Evolutionary conservation across 2,329 filamentous ascomycete genomes (phyloP), one percentile per base, ranked within the genome.

Genomic region (Aspergillus chevalieri): DNA sequence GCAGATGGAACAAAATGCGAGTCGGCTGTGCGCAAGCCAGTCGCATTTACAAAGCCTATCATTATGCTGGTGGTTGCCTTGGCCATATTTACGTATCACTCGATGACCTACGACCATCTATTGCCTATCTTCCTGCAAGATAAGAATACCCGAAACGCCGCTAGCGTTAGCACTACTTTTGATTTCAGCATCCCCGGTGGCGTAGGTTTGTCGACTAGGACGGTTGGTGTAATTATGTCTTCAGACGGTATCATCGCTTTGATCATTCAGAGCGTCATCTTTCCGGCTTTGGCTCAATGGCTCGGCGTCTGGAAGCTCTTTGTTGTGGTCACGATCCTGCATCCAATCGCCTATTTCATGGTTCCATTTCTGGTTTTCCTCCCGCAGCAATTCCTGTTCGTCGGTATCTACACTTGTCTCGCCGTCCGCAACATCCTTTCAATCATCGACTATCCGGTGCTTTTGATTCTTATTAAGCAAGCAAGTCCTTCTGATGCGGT

Each of bases 101-200:
- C 86, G 34, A 96, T 96, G 90, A 90, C 87, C 0, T 96, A 89
- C 69, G 92, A 96, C 63, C 88, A 95, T 65, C 79, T 96, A 1
- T 77, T 95, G 47, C 91, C 91, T 6, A 95, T 96, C 52, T 96
- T 95, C 71, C 82, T 95, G 46, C 90, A 96, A 66, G 90, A 95
- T 60, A 64, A 73, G 43, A 67, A 73, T 39, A 65, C 73, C 5
- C 55, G 70, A 21, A 52, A 57, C 1, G 53, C 58, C 17, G 53
- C 61, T 21, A 57, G 50, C 60, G n/a, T 61, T 63, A 39, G 49
- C 24, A 47, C 54, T 47, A 59, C 77, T 70, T 30, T 10, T 5
- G 57, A 73, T 66, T 73, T 87, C 38, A 77, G 79, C 62, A 81
- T 81, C 8, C 65, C 77, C 0, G 85, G 85, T 43, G 85, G 85